These are phyloP conservation scores for Xylariales sp. DNA, from an alignment of 2,329 filamentous ascomycete species.

Conservation along the genomic window DNA sequence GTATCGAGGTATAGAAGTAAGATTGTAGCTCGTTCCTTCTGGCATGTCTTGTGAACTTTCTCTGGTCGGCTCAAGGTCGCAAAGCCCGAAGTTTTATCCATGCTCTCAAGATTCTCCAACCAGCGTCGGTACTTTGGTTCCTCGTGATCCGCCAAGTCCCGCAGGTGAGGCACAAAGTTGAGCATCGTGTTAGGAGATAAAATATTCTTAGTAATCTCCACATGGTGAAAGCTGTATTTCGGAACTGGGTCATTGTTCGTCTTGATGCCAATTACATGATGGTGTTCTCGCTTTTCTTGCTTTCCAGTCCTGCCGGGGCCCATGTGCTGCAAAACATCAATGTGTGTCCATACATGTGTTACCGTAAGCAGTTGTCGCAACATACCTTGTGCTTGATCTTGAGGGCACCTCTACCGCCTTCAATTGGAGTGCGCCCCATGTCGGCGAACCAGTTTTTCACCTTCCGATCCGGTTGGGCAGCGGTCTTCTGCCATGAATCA, in stretches of 20 bases:
- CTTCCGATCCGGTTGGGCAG: conserved; percentile 32
- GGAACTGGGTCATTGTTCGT: conserved; percentile 50
- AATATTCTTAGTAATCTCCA: conserved; percentile 56
- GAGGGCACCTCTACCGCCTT: conserved; percentile 33
- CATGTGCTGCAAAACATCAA: conserved; percentile 41
- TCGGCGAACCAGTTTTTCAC: conserved; percentile 44
- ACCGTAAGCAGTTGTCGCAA: too few species aligned
- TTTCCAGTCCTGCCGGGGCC: conserved; percentile 30
- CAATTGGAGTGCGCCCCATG: conserved; percentile 30
- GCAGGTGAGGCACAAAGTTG: conserved; percentile 55
- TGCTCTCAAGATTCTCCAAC: conserved; percentile 53
- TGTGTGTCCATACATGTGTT: too few species aligned
- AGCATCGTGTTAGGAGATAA: conserved; percentile 57
- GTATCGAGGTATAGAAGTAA: conserved; percentile 49
- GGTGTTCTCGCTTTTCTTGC: conserved; percentile 39
- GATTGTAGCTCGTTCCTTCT: conserved; percentile 47
- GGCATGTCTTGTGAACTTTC: conserved; percentile 43
- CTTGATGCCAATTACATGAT: conserved; percentile 40
- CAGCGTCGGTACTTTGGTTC: conserved; percentile 51
- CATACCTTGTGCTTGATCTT: conserved; percentile 47
- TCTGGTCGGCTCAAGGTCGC: conserved; percentile 48
- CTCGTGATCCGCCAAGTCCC: conserved; percentile 53
- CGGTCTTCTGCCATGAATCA: conserved; percentile 35
- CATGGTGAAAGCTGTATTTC: conserved; percentile 55
- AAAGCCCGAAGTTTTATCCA: conserved; percentile 55